A percentile compares a stretch with the other conserved stretches of the same genome.
Evolutionary conservation across 192 early-diverging fungal species (phyloP).

Genomic region (Lunasporangiospora selenospora): DNA sequence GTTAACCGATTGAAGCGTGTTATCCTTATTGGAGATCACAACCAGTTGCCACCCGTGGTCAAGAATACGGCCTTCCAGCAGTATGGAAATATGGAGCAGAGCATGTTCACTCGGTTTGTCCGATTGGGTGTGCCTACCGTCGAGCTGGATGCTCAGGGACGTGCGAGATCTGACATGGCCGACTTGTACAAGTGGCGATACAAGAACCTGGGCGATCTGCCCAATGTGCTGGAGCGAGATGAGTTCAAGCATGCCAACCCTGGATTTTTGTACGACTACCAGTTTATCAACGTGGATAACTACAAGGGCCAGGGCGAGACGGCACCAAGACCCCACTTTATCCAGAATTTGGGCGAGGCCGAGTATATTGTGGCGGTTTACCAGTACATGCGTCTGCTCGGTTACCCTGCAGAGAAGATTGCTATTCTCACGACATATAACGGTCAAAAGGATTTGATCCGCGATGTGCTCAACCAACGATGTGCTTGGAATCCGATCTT

Average conservation of each 20-base stretch:
- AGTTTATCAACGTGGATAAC: conserved; percentile 86
- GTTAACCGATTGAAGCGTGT: conserved; percentile 82
- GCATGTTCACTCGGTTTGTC: conserved; percentile 90
- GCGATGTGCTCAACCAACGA: conserved; percentile 85
- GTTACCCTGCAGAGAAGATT: conserved; percentile 91
- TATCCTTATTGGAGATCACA: conserved; percentile 97
- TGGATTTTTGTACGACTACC: conserved; percentile 87
- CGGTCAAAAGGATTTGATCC: conserved; percentile 92
- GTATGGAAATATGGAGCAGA: conserved; percentile 95
- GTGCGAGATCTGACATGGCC: conserved; percentile 81
- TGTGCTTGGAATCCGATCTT: conserved; percentile 91
- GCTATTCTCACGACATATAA: conserved; percentile 97
- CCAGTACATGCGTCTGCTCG: conserved; percentile 95
- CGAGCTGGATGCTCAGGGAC: conserved; percentile 89
- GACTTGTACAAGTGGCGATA: conserved; percentile 91
- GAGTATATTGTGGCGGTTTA: conserved; percentile 96
- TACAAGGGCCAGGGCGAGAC: conserved; percentile 83
- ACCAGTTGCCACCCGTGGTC: conserved; percentile 97
- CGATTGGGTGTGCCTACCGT: conserved; percentile 92
- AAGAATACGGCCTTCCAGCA: conserved; percentile 84
- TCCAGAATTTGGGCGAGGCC: conserved; percentile 98
- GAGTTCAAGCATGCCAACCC: conserved; percentile 80
- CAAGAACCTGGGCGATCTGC: conserved; percentile 72
- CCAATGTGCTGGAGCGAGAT: conserved; percentile 43
- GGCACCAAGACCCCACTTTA: conserved; percentile 85